phyloP scores from a whole-genome alignment of 1,284 basidiomycete genomes.

The Ceratobasidium sp. region DNA sequence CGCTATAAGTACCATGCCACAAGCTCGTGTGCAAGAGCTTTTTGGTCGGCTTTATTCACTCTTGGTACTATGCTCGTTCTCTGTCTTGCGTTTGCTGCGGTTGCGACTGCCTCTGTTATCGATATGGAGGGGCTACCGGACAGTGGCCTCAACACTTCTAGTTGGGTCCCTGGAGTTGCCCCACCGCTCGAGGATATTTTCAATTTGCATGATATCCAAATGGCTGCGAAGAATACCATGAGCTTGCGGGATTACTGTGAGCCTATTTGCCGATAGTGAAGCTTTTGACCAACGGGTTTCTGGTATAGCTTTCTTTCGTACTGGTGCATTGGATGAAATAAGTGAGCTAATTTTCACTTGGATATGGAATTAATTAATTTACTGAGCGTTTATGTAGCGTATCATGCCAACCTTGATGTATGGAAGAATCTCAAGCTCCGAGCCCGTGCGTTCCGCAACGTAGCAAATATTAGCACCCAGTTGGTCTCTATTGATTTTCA shows the following conservation, averaged over 20 bases:
- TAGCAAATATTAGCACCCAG: constrained; percentile 49
- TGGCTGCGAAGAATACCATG: constrained; percentile 51
- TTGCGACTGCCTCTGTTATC: constrained; percentile 46
- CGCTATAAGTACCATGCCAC: too few species aligned
- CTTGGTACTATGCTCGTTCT: background rate
- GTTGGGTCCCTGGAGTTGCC: constrained; percentile 48
- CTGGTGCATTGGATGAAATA: constrained; percentile 15
- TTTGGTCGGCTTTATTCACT: too few species aligned
- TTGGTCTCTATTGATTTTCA: constrained; percentile 38
- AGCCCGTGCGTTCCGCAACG: constrained; percentile 50
- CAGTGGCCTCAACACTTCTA: constrained; percentile 51
- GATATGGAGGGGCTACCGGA: constrained; percentile 52
- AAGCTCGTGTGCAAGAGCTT: too few species aligned
- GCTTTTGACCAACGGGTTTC: background rate
- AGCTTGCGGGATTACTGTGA: constrained; percentile 48
- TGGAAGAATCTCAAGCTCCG: constrained; percentile 50
- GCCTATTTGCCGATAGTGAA: background rate
- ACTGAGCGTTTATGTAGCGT: constrained; percentile 41
- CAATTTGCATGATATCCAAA: constrained; percentile 51
- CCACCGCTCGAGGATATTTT: constrained; percentile 50
- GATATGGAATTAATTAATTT: background rate
- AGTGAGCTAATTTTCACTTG: background rate
- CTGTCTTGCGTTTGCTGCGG: background rate
- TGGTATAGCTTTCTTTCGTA: background rate
- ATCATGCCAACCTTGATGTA: constrained; percentile 51